These are phyloP conservation scores for Umbilicaria muhlenbergii DNA, from an alignment of 495 filamentous ascomycete genomes.

Conservation along the genomic window DNA sequence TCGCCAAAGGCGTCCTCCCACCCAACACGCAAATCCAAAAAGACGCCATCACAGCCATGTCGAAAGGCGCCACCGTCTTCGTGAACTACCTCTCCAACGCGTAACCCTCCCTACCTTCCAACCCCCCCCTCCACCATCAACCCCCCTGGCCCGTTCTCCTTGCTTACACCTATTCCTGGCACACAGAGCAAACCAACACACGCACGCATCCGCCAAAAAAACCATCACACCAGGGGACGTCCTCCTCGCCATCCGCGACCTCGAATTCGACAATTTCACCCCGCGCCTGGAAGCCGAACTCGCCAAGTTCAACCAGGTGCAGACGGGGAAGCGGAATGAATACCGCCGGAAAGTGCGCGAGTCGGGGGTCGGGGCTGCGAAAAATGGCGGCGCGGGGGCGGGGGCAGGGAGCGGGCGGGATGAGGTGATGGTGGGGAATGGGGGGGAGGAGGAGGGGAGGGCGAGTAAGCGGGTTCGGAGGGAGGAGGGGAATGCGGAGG, in stretches of 20 bases:
- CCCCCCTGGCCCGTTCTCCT: neutral
- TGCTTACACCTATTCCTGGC: too few species aligned
- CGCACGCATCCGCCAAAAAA: conserved; percentile 51
- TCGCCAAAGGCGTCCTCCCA: conserved; percentile 94
- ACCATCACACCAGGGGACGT: conserved; percentile 78
- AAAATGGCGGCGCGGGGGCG: conserved; percentile 19
- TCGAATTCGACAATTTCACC: conserved; percentile 70
- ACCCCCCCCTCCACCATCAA: neutral
- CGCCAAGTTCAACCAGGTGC: conserved; percentile 41
- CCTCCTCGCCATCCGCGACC: conserved; percentile 61
- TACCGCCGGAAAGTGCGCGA: conserved; percentile 37
- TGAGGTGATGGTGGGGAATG: conserved; percentile 32
- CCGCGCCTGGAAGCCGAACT: conserved; percentile 43
- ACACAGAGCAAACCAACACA: conserved; percentile 62
- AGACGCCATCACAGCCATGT: conserved; percentile 79
- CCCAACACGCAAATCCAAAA: conserved; percentile 89
- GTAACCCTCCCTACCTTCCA: conserved; percentile 30
- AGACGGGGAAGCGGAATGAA: conserved; percentile 47
- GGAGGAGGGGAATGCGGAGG: conserved; percentile 33
- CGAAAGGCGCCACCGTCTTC: conserved; percentile 89
- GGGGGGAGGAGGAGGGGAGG: conserved; percentile 32
- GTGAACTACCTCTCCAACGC: conserved; percentile 73
- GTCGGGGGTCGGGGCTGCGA: conserved; percentile 20
- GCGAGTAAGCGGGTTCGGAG: conserved; percentile 39
- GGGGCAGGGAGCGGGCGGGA: conserved; percentile 23